Conservation (phyloP, 176 grass and related monocot genomes). For the Canna indica region DNA sequence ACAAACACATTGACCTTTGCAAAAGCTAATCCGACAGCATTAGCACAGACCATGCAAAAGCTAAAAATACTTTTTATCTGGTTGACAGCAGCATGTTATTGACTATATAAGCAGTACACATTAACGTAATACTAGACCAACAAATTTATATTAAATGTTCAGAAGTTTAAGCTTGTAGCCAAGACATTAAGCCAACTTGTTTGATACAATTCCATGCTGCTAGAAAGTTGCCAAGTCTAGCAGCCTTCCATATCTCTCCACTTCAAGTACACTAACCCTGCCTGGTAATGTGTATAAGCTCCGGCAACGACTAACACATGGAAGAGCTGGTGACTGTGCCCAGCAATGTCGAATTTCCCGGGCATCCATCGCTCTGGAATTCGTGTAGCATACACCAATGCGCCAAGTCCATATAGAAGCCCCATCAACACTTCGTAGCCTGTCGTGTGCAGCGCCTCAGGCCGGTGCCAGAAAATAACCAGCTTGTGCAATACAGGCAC, state of each 20-base stretch:
- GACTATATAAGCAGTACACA: neutral
- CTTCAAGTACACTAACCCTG: constrained; percentile 8
- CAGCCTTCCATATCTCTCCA: constrained; percentile 5
- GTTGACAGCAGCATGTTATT: no score
- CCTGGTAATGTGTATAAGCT: constrained; percentile 12
- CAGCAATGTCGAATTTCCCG: constrained; percentile 5
- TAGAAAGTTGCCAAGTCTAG: neutral
- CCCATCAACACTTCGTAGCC: constrained; percentile 10
- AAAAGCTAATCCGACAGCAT: no score
- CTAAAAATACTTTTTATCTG: neutral
- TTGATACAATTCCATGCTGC: no score
- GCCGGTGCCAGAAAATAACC: neutral
- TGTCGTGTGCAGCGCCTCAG: neutral
- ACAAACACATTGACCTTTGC: neutral
- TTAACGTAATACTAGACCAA: neutral
- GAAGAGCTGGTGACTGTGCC: constrained; percentile 13
- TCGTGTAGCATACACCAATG: constrained; percentile 16
- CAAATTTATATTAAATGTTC: neutral
- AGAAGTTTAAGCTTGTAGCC: no score
- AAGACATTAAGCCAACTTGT: no score
- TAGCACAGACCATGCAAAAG: no score
- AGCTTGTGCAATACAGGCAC: constrained; percentile 2
- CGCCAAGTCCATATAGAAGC: constrained; percentile 6
- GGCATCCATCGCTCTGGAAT: constrained; percentile 12
- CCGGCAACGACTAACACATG: constrained; percentile 14